Evolutionary conservation across 345 rosid genomes (phyloP).

Genomic region (Conringia planisiliqua): DNA sequence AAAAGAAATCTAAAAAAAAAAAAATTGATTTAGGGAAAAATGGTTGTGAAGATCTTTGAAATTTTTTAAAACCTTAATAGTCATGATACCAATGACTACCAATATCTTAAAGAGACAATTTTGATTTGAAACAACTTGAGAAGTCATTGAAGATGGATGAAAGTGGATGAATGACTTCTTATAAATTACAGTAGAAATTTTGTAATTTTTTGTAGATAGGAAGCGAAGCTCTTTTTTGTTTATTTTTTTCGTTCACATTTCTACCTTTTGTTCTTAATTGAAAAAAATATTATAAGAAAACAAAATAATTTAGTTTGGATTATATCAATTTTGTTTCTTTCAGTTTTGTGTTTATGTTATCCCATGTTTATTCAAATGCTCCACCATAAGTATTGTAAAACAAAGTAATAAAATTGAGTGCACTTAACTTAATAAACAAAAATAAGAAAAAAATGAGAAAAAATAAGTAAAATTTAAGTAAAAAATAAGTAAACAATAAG

Average conservation of each 20-base stretch:
- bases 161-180: background rate
- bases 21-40: too few species aligned
- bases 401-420: too few species aligned
- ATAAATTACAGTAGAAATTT: background rate
- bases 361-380: background rate
- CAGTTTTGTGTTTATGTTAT: background rate
- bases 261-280: background rate
- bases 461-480: background rate
- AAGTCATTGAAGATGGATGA: constrained; percentile 1
- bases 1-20: too few species aligned
- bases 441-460: background rate
- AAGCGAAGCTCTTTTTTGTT: background rate
- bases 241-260: background rate
- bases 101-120: constrained; percentile 9
- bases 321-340: background rate
- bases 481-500: background rate
- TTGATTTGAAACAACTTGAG: constrained; percentile 14
- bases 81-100: too few species aligned
- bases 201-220: constrained; percentile 24
- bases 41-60: too few species aligned
- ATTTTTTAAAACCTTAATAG: too few species aligned
- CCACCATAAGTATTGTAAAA: background rate
- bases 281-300: background rate
- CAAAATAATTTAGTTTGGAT: background rate
- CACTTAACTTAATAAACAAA: background rate